Evolutionary conservation across 805 yeast species (phyloP).

Genomic region (Candida boleticola): DNA sequence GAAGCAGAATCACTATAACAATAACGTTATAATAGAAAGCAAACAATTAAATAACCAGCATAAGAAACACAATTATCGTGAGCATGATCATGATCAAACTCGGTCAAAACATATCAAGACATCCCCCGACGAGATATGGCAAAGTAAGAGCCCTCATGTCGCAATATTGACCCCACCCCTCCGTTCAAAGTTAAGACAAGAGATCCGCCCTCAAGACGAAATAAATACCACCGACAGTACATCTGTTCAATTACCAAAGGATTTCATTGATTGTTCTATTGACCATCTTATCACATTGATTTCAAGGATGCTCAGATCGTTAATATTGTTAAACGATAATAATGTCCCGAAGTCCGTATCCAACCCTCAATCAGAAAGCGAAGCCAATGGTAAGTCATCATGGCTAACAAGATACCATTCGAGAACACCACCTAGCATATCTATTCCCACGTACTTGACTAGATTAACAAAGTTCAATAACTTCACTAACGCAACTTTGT

Average conservation of each 20-base stretch:
- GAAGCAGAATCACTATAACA: not conserved
- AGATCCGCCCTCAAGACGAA: not conserved
- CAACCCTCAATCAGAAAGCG: conserved; percentile 17
- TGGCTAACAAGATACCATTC: conserved; percentile 88
- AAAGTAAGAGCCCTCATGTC: not conserved
- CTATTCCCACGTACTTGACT: conserved; percentile 71
- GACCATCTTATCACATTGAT: conserved; percentile 70
- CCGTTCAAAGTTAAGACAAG: not conserved
- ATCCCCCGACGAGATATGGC: not conserved
- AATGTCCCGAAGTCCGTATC: conserved; percentile 34
- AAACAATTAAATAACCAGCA: not conserved
- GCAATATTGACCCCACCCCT: not conserved
- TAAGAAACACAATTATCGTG: not conserved
- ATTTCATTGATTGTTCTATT: conserved; percentile 64
- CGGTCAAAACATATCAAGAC: not conserved
- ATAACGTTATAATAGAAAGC: not conserved
- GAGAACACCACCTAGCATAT: conserved; percentile 85
- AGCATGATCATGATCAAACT: not conserved
- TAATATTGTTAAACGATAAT: conserved; percentile 73
- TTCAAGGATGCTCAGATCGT: conserved; percentile 74
- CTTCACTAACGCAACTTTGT: conserved; percentile 76
- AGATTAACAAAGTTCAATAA: conserved; percentile 82
- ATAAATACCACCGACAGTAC: not conserved
- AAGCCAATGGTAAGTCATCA: conserved; percentile 16
- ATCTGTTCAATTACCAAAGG: conserved; percentile 35